phyloP scores from a whole-genome alignment of 305 asterid species.

The Andrographis paniculata region DNA sequence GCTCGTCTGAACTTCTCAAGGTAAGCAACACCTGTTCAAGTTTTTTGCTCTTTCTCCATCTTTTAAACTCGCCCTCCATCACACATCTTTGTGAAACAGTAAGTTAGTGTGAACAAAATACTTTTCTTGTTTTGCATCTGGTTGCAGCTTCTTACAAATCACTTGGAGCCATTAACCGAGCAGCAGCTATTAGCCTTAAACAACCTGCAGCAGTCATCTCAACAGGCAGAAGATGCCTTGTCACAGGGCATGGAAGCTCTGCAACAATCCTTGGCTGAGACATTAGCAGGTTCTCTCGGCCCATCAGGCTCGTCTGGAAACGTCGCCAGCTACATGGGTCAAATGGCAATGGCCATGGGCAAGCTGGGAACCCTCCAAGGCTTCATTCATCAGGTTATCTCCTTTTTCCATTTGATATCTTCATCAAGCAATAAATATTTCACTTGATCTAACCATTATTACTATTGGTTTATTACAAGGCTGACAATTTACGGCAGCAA shows the following conservation, averaged over 20 bases:
- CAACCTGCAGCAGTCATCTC: constrained; percentile 51
- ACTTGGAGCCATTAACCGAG: constrained; percentile 47
- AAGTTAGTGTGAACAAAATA: too few species aligned
- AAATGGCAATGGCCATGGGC: constrained; percentile 67
- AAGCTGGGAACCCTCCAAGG: constrained; percentile 54
- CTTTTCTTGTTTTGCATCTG: background rate
- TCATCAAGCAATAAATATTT: background rate
- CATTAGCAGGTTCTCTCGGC: constrained; percentile 41
- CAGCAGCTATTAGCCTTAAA: constrained; percentile 44
- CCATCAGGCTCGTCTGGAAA: constrained; percentile 43
- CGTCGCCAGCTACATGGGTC: constrained; percentile 58
- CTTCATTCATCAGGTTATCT: constrained; percentile 46
- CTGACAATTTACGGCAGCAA: constrained; percentile 38
- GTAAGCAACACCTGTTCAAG: constrained; percentile 17
- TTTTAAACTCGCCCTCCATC: background rate
- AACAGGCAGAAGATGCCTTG: constrained; percentile 54
- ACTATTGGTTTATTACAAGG: constrained; percentile 19
- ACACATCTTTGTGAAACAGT: background rate
- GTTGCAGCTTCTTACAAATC: constrained; percentile 41
- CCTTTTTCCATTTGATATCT: background rate
- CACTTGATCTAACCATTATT: background rate
- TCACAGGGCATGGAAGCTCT: constrained; percentile 57
- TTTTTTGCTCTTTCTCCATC: background rate
- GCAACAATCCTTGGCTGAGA: constrained; percentile 58
- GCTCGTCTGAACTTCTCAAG: constrained; percentile 54